These are phyloP conservation scores for Candida silvatica DNA, from an alignment of 805 yeast genomes.

Conservation along the genomic window DNA sequence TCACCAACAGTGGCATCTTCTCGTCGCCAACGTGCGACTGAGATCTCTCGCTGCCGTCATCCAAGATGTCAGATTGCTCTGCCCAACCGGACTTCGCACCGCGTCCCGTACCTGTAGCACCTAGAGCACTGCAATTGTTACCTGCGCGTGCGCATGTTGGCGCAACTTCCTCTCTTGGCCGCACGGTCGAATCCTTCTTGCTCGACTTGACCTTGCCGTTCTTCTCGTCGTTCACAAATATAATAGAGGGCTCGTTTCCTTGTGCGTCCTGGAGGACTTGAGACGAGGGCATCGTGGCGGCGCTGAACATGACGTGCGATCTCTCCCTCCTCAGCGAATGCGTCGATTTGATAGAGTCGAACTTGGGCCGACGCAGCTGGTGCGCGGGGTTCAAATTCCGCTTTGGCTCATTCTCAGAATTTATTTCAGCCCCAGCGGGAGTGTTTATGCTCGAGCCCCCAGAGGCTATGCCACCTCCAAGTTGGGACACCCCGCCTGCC, in stretches of 20 bases:
- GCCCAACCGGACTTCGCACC: too few species aligned
- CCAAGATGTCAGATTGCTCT: too few species aligned
- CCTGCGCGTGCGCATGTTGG: slow-evolving; percentile 1
- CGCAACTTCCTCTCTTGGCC: background rate
- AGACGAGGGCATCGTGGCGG: slow-evolving; percentile 64
- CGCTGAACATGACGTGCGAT: slow-evolving; percentile 32
- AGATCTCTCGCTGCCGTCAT: too few species aligned
- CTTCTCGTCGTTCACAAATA: slow-evolving; percentile 41
- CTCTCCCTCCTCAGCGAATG: slow-evolving; percentile 11
- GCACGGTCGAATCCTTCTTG: background rate
- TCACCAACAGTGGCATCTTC: too few species aligned
- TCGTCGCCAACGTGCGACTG: too few species aligned
- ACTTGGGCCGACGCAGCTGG: slow-evolving; percentile 14
- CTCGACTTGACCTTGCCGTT: slow-evolving; percentile 9
- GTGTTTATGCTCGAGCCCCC: background rate
- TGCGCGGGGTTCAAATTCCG: slow-evolving; percentile 9
- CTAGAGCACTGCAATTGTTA: background rate
- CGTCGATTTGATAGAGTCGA: slow-evolving; percentile 14
- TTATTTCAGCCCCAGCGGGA: too few species aligned
- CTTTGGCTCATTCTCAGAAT: background rate
- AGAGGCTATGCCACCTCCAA: background rate
- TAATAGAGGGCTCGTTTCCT: slow-evolving; percentile 58
- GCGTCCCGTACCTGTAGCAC: too few species aligned
- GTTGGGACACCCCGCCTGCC: background rate
- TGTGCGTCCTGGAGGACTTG: slow-evolving; percentile 59